Evolutionary conservation across 2,329 filamentous ascomycete species (phyloP).

Genomic region (Kalaharituber pfeilii): DNA sequence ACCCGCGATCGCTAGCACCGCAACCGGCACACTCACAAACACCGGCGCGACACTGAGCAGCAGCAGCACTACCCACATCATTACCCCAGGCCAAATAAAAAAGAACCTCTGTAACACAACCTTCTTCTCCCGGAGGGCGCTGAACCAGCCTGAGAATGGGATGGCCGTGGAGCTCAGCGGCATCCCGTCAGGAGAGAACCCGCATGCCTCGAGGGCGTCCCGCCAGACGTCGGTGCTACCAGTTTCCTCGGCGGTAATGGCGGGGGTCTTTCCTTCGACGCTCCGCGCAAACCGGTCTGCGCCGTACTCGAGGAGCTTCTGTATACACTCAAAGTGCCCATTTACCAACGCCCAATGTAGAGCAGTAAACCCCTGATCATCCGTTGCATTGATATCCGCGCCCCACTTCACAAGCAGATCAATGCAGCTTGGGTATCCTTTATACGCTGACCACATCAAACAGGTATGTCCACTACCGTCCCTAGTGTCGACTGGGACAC

Average conservation of each 20-base stretch:
- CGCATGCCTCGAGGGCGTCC: conserved; percentile 63
- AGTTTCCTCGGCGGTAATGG: conserved; percentile 72
- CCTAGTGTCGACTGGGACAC: conserved; percentile 79
- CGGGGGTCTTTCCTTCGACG: conserved; percentile 74
- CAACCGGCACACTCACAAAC: conserved; percentile 57
- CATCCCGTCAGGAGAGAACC: conserved; percentile 64
- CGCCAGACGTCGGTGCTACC: conserved; percentile 71
- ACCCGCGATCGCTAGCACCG: conserved; percentile 46
- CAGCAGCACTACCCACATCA: conserved; percentile 53
- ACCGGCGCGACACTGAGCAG: conserved; percentile 58
- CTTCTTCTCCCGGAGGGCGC: conserved; percentile 50
- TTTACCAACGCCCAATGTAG: conserved; percentile 95
- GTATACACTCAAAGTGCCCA: conserved; percentile 71
- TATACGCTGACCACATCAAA: conserved; percentile 98
- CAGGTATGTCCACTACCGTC: conserved; percentile 84
- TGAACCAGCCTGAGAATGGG: conserved; percentile 51
- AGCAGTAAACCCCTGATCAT: conserved; percentile 86
- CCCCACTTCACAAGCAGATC: conserved; percentile 90
- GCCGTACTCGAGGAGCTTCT: conserved; percentile 90
- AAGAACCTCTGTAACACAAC: conserved; percentile 69
- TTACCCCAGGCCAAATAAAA: conserved; percentile 71
- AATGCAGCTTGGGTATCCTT: conserved; percentile 81
- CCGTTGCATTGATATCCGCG: conserved; percentile 73
- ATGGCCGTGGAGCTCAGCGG: conserved; percentile 48
- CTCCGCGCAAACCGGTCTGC: conserved; percentile 85